A percentile compares a stretch with the other conserved stretches of the same genome.
Conservation (phyloP, 2,329 filamentous ascomycete species). For the Scorias spongiosa region DNA sequence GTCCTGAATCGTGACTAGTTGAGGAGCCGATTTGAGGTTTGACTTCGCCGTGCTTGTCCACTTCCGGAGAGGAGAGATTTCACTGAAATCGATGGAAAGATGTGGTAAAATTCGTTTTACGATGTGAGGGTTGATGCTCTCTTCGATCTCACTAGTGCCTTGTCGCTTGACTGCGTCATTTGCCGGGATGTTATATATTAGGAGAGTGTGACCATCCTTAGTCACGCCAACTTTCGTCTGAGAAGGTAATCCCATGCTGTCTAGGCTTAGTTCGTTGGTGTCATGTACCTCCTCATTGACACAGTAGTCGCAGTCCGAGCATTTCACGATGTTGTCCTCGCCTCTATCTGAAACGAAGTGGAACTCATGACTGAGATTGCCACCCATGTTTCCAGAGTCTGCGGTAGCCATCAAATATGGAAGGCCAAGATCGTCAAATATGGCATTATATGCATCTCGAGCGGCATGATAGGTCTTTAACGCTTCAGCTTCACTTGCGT, state of each 20-base stretch:
- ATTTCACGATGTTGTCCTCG: constrained; percentile 73
- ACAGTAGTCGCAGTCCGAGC: constrained; percentile 55
- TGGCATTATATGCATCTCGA: constrained; percentile 52
- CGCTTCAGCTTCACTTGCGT: constrained; percentile 51
- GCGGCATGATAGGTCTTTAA: constrained; percentile 68
- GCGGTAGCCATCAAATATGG: constrained; percentile 76
- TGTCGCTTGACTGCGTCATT: background rate
- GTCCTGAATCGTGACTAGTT: background rate
- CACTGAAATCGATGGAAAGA: background rate
- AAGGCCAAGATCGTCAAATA: constrained; percentile 72
- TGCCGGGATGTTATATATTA: background rate
- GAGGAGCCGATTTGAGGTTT: background rate
- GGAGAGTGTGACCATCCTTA: background rate
- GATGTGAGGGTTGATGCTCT: background rate
- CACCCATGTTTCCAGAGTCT: constrained; percentile 93
- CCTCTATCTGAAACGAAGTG: constrained; percentile 67
- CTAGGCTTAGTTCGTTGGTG: background rate
- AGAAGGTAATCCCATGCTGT: constrained; percentile 22
- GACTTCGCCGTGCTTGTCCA: background rate
- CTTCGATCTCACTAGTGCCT: background rate
- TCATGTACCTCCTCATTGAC: constrained; percentile 69
- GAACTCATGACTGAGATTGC: constrained; percentile 85
- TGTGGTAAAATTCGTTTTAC: background rate
- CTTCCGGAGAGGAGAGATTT: background rate
- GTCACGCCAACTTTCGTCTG: constrained; percentile 17